Evolutionary conservation across 1,139 yeast genomes (phyloP).

Genomic region (Keqinozyma sinolaborantium): DNA sequence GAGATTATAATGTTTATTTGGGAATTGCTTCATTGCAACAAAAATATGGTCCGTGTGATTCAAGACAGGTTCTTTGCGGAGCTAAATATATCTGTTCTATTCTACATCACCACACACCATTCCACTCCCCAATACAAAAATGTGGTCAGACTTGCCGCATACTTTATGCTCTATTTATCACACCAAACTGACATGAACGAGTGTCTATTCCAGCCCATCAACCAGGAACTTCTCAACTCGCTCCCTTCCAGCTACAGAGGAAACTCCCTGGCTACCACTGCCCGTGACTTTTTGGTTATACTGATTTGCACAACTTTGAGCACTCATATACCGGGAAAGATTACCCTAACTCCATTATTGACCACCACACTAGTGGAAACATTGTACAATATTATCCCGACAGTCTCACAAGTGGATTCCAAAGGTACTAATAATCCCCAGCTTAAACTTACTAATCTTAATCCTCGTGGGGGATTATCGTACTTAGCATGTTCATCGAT

Average conservation of each 20-base stretch:
- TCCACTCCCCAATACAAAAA: slow-evolving; percentile 28
- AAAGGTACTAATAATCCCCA: slow-evolving; percentile 19
- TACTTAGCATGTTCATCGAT: slow-evolving; percentile 58
- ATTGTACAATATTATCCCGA: slow-evolving; percentile 57
- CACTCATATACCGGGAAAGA: slow-evolving; percentile 7
- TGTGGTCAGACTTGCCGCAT: slow-evolving; percentile 56
- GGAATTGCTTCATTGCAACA: slow-evolving; percentile 77
- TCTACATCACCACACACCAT: slow-evolving; percentile 50
- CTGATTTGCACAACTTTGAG: slow-evolving; percentile 39
- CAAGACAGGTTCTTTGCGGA: slow-evolving; percentile 51
- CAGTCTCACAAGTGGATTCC: slow-evolving; percentile 15
- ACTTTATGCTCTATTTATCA: slow-evolving; percentile 58
- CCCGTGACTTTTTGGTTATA: slow-evolving; percentile 58
- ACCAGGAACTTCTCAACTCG: slow-evolving; percentile 33
- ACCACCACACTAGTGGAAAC: slow-evolving; percentile 52
- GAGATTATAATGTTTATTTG: slow-evolving; percentile 65
- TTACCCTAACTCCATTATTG: slow-evolving; percentile 15
- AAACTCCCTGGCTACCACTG: slow-evolving; percentile 30
- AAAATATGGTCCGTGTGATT: slow-evolving; percentile 44
- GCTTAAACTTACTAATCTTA: slow-evolving; percentile 27
- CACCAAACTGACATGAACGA: slow-evolving; percentile 42
- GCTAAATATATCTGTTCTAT: slow-evolving; percentile 50
- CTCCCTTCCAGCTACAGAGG: slow-evolving; percentile 48
- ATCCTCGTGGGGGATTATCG: slow-evolving; percentile 49
- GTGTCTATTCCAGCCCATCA: slow-evolving; percentile 37